These are phyloP conservation scores for Trametes coccinea DNA, from an alignment of 768 basidiomycete species.

Conservation along the genomic window DNA sequence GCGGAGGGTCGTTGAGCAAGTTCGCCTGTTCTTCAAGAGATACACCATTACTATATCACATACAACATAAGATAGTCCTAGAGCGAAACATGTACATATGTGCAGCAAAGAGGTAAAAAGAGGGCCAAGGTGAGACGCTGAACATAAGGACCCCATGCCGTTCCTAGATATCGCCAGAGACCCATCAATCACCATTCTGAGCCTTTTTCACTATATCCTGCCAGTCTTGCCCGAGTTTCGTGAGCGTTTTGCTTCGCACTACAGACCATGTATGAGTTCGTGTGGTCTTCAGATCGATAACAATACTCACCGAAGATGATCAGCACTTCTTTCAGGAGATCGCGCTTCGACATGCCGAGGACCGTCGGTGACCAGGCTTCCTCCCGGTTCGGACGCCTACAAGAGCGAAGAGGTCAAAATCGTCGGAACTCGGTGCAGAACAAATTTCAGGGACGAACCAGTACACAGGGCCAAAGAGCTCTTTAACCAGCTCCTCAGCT, in stretches of 20 bases:
- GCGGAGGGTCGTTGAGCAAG: not conserved
- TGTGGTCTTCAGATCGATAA: not conserved
- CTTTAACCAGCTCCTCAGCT: conserved; percentile 89
- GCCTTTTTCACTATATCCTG: conserved; percentile 76
- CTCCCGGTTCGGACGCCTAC: conserved; percentile 67
- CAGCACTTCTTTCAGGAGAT: conserved; percentile 80
- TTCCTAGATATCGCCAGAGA: not conserved
- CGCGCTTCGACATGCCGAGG: conserved; percentile 75
- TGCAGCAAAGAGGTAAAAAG: no score
- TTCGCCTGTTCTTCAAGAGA: no score
- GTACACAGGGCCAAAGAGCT: conserved; percentile 88
- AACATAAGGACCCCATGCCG: not conserved
- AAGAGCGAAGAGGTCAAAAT: conserved; percentile 6
- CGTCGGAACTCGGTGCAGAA: not conserved
- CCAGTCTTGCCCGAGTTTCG: conserved; percentile 78
- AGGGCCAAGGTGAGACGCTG: not conserved
- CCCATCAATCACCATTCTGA: conserved; percentile 27
- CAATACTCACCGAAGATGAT: conserved; percentile 65
- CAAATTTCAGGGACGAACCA: conserved; percentile 54
- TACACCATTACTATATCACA: not conserved
- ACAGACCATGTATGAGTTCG: not conserved
- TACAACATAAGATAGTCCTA: no score
- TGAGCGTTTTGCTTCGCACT: conserved; percentile 77
- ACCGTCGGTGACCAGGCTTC: conserved; percentile 72
- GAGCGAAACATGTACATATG: no score